These are phyloP conservation scores for Tricholomella constricta DNA, from an alignment of 768 basidiomycete genomes.

Conservation along the genomic window DNA sequence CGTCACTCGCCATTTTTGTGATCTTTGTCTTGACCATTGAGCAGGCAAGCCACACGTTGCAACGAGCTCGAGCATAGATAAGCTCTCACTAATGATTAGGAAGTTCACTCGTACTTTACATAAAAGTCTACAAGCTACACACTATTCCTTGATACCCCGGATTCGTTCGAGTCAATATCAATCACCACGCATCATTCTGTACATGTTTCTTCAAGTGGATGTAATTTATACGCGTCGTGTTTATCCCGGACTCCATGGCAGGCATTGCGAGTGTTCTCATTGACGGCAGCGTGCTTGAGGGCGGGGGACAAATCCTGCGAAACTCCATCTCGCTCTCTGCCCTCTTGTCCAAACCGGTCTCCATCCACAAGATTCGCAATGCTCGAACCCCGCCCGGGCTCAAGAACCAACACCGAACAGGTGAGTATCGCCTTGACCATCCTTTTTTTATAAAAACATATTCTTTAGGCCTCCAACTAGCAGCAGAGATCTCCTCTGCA, in stretches of 20 bases:
- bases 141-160: neutral
- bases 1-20: slow-evolving; percentile 14
- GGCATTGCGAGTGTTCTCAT: slow-evolving; percentile 32
- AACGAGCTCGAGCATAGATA: slow-evolving; percentile 19
- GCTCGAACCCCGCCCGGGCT: slow-evolving; percentile 64
- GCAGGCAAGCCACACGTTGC: slow-evolving; percentile 21
- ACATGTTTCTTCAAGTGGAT: slow-evolving; percentile 1
- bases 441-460: neutral
- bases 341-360: slow-evolving; percentile 59
- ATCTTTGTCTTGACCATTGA: neutral
- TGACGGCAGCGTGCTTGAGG: slow-evolving; percentile 55
- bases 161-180: slow-evolving; percentile 12
- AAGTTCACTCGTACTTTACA: neutral
- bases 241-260: no score
- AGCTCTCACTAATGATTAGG: neutral
- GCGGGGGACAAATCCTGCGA: slow-evolving; percentile 74
- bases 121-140: neutral
- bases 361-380: slow-evolving; percentile 61
- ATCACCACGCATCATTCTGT: slow-evolving; percentile 8
- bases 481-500: slow-evolving; percentile 60
- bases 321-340: slow-evolving; percentile 70
- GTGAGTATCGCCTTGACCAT: slow-evolving; percentile 31
- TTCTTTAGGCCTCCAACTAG: slow-evolving; percentile 61
- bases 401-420: slow-evolving; percentile 73
- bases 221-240: neutral